Evolutionary conservation across 495 filamentous ascomycete genomes (phyloP), one percentile per base, ranked within the genome.

Genomic region (Cryomyces antarcticus): DNA sequence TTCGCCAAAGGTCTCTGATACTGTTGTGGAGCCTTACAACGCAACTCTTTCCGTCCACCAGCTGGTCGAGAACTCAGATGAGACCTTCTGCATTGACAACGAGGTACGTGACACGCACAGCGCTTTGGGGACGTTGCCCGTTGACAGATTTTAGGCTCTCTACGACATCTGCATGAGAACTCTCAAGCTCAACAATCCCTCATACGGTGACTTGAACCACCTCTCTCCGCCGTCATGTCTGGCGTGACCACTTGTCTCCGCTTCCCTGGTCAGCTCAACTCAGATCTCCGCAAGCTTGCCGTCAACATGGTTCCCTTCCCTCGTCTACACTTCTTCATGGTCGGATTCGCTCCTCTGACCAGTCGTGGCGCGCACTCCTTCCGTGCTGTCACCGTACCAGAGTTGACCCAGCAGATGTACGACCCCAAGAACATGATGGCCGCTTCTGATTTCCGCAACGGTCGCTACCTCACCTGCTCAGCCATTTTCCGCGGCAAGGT

Each of bases 341-440:
- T 99, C 62, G 89, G 89, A 62, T 99, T 99, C 65, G 88, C 89
- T 63, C 89, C 89, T 61, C 77, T 99, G 52, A 99, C 89, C 61
- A 88, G 82, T 73, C 85, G 89, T 64, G 85, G 87, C 57, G 76
- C 87, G 55, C 60, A 86, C 73, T 79, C 78, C 48, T 99, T 96
- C 89, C 92, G 89, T 61, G 86, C 92, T 49, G 79, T 99, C 63
- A 82, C 77, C 59, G 89, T 99, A 47, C 89, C 92, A 31, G 89
- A 99, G 73, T 75, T 99, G 65, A 99, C 89, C 59, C 89, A 99
- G 72, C 89, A 99, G 67, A 99, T 99, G 86, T 99, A 84, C 72
- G 89, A 99, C 72, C 89, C 89, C 58, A 99, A 99, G 82, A 99
- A 99, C 77, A 99, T 99, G 89, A 99, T 99, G 89, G 89, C 89